Base-by-base conservation (phyloP, 108 stramenopile species). In the Cyclotella sp. region DNA sequence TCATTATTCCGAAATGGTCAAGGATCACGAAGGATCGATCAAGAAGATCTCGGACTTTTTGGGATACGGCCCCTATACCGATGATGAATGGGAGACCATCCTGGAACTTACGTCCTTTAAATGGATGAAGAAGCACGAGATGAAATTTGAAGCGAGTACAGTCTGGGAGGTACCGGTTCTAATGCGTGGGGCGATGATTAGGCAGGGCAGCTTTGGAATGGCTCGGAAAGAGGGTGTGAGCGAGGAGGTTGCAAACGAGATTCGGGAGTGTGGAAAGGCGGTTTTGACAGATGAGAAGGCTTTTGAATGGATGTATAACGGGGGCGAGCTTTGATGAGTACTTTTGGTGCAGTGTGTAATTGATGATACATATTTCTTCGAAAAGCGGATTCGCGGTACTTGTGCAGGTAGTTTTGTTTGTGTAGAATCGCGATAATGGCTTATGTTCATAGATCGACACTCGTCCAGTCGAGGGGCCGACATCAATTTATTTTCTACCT, bases 121-220 rank as follows among this genome's bases (percentile, higher is more conserved):
- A 26, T 75, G 73, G 73, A 75, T 75, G 73, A 75, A 75, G 52
- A 21, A 47, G 14, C 2, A 75, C 39, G 47, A 75, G 49, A 10
- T 9, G 16, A 41, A 39, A 12, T 75, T 75, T 28, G 73, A 75
- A 53, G 58, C 12, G 4, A 51, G 13, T n/a, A 54, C 49, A 13
- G 47, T 75, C 29, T 52, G 28, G 46, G 29, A 26, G 12, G 28
- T 75, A 4, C 44, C 44, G 0, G 19, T 42, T 4, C 29, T 75
- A 9, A 27, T 29, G 19, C 9, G 22, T 19, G 73, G 73, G 14
- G 73, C 39, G 2, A 75, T 75, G 73, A 52, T 75, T 3, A 44
- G 73, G 5, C 26, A 65, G 28, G 73, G 73, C 1, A 28, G 15
- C 16, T 39, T 29, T 15, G 63, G 64, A 13, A n/a, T 41, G 34